These are phyloP conservation scores for Hortaea werneckii DNA, from an alignment of 2,329 filamentous ascomycete genomes.

Conservation along the genomic window DNA sequence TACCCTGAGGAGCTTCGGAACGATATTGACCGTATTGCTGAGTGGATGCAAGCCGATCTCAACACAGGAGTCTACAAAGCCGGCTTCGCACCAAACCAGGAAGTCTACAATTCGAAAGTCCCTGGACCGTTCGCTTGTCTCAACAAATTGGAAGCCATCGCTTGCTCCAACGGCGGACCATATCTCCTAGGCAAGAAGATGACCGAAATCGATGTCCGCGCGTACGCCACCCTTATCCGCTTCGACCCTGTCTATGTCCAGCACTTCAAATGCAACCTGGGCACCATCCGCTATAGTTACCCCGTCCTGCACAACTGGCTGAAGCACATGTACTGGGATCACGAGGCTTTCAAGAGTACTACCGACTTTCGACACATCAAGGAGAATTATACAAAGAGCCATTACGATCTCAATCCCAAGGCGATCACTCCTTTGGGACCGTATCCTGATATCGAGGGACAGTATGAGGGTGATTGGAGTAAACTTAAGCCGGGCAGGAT, in stretches of 20 bases:
- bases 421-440: conserved; percentile 55
- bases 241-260: conserved; percentile 54
- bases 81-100: conserved; percentile 48
- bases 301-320: conserved; percentile 52
- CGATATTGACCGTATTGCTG: conserved; percentile 43
- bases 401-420: conserved; percentile 49
- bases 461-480: conserved; percentile 40
- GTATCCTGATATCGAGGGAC: conserved; percentile 47
- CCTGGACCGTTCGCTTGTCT: conserved; percentile 48
- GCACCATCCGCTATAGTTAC: conserved; percentile 48
- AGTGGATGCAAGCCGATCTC: conserved; percentile 47
- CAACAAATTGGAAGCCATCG: conserved; percentile 46
- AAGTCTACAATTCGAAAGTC: conserved; percentile 45
- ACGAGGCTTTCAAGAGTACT: conserved; percentile 45
- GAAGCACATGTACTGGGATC: conserved; percentile 48
- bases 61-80: conserved; percentile 53
- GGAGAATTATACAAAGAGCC: conserved; percentile 55
- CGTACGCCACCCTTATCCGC: conserved; percentile 49
- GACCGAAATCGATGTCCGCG: conserved; percentile 50
- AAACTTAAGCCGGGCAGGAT: conserved; percentile 41
- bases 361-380: conserved; percentile 60
- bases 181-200: conserved; percentile 46
- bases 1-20: conserved; percentile 41
- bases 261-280: conserved; percentile 58
- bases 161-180: conserved; percentile 40